Evolutionary conservation across 2,329 filamentous ascomycete genomes (phyloP), one percentile per base, ranked within the genome.

Genomic region (Cephalotrichum gorgonifer): DNA sequence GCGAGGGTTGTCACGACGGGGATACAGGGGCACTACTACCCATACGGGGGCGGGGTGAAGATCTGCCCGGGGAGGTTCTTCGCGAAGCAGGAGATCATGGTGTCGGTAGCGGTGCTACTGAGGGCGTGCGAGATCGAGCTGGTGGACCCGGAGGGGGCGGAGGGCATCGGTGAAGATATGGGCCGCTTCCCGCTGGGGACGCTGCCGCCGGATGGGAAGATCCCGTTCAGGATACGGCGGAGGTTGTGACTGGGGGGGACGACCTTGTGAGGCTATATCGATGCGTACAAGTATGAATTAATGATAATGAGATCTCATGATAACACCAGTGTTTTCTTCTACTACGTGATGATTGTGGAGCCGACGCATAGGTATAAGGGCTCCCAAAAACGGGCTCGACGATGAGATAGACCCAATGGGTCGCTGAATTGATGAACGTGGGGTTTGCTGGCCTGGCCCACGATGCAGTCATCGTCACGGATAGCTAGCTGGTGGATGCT

Each of bases 51-150:
- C 6, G 66, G 66, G 0, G 38, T 52, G 0, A 53, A 56, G 1
- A 60, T 65, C 6, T 72, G 67, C 44, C 64, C 68, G 2, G 68
- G 67, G 2, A 58, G 67, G 0, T 56, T 62, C 43, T 66, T 70
- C 52, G 66, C 67, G 1, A 71, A 70, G 53, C 58, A 60, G 41
- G 64, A 69, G 55, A 63, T 71, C 26, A 52, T 70, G 8, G 35
- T 62, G 11, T 57, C 59, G 2, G 42, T 66, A 2, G 64, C 64
- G 7, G 51, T 64, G 25, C 30, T 67, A 9, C 33, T 47, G 44
- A 47, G 44, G 33, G 12, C 26, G 2, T 27, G 26, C 8, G 44
- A 39, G 14, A 27, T 47, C 26, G 44, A 47, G 25, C 25, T 47
- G 5, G 22, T 47, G 12, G 44, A 39, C 28, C 20, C 12, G 14